Percentiles rank a stretch among this genome's conserved stretches.
Evolutionary conservation across 371 early-diverging fungal genomes (phyloP).

Genomic region (Apophysomyces trapeziformis): DNA sequence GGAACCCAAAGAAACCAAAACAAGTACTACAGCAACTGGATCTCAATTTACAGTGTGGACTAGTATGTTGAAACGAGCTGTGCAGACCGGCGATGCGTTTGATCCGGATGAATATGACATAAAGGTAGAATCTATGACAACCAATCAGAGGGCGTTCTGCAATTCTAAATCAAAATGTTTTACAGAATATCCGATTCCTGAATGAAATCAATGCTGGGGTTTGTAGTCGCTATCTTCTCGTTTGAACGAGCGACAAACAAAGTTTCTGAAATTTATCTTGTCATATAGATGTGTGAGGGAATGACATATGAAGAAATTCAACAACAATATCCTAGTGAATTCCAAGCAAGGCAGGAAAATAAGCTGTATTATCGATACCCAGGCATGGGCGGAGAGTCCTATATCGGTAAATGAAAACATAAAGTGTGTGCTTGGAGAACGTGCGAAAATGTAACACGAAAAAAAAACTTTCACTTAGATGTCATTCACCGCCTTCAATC

Average conservation of each 20-base stretch:
- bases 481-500: constrained; percentile 85
- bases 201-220: constrained; percentile 88
- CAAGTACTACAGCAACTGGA: constrained; percentile 34
- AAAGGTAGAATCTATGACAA: constrained; percentile 28
- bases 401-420: constrained; percentile 38
- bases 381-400: constrained; percentile 86
- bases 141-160: background rate
- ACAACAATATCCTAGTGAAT: constrained; percentile 67
- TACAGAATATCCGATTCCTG: constrained; percentile 69
- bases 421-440: background rate
- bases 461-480: constrained; percentile 43
- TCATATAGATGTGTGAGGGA: constrained; percentile 43
- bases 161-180: constrained; percentile 10
- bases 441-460: too few species aligned
- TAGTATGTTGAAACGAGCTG: constrained; percentile 72
- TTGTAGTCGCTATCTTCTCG: constrained; percentile 23
- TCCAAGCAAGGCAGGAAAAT: constrained; percentile 62
- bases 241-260: background rate
- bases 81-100: constrained; percentile 73
- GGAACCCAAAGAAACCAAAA: constrained; percentile 35
- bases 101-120: constrained; percentile 74
- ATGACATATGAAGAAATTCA: constrained; percentile 75
- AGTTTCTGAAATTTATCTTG: constrained; percentile 8
- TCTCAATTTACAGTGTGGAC: constrained; percentile 74
- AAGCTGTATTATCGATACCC: constrained; percentile 86